Base-by-base conservation (phyloP, 202 grass and related monocot species). In the Sporobolus alterniflorus region DNA sequence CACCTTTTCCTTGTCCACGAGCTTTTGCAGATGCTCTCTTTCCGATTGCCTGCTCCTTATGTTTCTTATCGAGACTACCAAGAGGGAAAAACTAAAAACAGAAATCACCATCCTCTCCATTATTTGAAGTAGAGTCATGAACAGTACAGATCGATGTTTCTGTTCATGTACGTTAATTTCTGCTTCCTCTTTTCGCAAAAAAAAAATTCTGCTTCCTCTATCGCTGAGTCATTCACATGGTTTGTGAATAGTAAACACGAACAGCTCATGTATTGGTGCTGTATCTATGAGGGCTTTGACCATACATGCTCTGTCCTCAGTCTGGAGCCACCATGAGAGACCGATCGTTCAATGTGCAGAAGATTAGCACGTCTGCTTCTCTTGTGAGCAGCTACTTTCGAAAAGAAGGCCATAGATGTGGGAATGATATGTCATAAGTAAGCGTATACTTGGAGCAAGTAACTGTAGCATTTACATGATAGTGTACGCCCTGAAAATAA, bases 221-320 rank as follows among this genome's bases (percentile, higher is more conserved):
- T 73, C 49, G 11, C 83, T 73, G 78, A 44, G 82, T 67, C 70
- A 7, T 42, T 52, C 83, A 86, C 88, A 82, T 86, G 83, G 55
- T 77, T 66, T 67, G 48, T 67, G 60, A 14, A 46, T 10, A 14
- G 10, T 9, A 73, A 34, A 69, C 69, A 84, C 76, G 76, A 59
- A 89, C 82, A 86, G 39, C 73, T 86, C 78, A 86, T 24, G 48
- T 64, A 3, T 60, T 14, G 57, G 13, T 41, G 72, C 3, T 56
- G 82, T 28, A 82, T 76, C 85, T 82, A 89, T 73, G 82, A 77
- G 57, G n/a, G 17, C 17, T 44, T 90, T 83, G 83, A 90, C 88
- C 78, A 82, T 39, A 29, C 71, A 71, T 61, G 42, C 52, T 60
- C 77, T 86, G 78, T 78, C 88, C 32, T 71, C 83, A 54, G 60